These are phyloP conservation scores for Diaporthe sp. DNA, from an alignment of 2,329 filamentous ascomycete species.

Conservation along the genomic window DNA sequence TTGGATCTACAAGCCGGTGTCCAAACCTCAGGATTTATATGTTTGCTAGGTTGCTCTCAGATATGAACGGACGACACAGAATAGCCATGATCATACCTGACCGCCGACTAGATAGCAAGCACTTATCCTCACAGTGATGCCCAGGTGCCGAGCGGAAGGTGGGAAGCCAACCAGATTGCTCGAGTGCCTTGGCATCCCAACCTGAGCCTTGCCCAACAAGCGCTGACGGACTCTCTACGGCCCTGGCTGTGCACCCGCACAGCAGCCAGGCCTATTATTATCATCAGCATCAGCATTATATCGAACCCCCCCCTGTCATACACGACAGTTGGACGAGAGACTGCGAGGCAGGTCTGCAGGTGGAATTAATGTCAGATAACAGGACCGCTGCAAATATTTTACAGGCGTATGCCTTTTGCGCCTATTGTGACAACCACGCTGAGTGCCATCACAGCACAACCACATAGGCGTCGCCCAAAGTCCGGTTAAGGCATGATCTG, in stretches of 20 bases:
- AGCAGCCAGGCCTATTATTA: neutral
- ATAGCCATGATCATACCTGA: neutral
- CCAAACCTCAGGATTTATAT: neutral
- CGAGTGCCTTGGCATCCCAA: neutral
- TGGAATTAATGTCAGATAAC: too few species aligned
- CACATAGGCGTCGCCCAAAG: neutral
- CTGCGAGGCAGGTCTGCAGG: too few species aligned
- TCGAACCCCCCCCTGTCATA: neutral
- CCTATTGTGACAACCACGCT: too few species aligned
- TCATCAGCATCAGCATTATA: neutral
- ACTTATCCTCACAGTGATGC: neutral
- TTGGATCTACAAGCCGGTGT: too few species aligned
- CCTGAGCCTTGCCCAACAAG: neutral
- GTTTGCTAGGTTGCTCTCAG: neutral
- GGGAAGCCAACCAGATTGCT: neutral
- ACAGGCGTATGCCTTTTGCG: too few species aligned
- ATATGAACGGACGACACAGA: neutral
- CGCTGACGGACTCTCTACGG: neutral
- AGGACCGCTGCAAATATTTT: neutral
- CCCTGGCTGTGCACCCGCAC: neutral
- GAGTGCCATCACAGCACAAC: too few species aligned
- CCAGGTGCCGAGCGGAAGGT: neutral
- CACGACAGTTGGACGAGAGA: neutral
- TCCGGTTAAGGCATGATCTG: conserved; percentile 6
- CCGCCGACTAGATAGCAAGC: neutral